Conservation (phyloP, 2,329 filamentous ascomycete genomes). For the Lomentospora prolificans region DNA sequence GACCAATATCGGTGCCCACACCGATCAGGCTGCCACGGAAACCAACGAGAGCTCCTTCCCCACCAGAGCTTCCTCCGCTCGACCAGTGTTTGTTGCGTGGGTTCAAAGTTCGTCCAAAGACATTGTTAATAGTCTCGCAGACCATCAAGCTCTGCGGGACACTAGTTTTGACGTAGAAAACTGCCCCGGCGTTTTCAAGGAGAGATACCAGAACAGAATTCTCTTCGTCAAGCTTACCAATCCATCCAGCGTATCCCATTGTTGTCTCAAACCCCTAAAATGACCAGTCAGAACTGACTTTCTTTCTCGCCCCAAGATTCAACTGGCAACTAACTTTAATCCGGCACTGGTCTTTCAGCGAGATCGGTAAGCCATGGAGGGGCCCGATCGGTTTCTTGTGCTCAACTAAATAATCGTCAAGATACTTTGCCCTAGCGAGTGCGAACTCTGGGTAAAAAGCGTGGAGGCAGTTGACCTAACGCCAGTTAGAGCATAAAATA, state of each 20-base stretch:
- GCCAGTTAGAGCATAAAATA: neutral
- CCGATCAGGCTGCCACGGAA: constrained; percentile 30
- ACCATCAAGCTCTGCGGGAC: constrained; percentile 49
- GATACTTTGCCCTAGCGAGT: constrained; percentile 23
- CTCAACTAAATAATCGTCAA: constrained; percentile 30
- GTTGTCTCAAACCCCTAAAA: constrained; percentile 25
- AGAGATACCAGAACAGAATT: constrained; percentile 42
- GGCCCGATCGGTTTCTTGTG: constrained; percentile 39
- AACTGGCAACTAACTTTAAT: constrained; percentile 43
- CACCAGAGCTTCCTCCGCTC: constrained; percentile 56
- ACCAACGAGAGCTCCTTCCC: constrained; percentile 32
- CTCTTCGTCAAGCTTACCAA: constrained; percentile 10
- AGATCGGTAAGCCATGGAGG: constrained; percentile 51
- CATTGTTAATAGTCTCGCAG: constrained; percentile 52
- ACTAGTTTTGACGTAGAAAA: constrained; percentile 61
- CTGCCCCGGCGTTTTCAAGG: constrained; percentile 37
- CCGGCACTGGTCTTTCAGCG: constrained; percentile 24
- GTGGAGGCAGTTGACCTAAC: constrained; percentile 33
- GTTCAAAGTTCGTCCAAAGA: constrained; percentile 53
- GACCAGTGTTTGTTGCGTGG: constrained; percentile 51
- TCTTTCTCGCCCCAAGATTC: constrained; percentile 39
- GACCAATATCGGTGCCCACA: constrained; percentile 31
- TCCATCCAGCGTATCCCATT: constrained; percentile 37
- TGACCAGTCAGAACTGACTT: constrained; percentile 38
- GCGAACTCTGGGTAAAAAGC: constrained; percentile 43